A percentile compares a stretch with the other conserved stretches of the same genome.
Conservation (phyloP, 352 stramenopile species). For the Phytophthora chlamydospora region DNA sequence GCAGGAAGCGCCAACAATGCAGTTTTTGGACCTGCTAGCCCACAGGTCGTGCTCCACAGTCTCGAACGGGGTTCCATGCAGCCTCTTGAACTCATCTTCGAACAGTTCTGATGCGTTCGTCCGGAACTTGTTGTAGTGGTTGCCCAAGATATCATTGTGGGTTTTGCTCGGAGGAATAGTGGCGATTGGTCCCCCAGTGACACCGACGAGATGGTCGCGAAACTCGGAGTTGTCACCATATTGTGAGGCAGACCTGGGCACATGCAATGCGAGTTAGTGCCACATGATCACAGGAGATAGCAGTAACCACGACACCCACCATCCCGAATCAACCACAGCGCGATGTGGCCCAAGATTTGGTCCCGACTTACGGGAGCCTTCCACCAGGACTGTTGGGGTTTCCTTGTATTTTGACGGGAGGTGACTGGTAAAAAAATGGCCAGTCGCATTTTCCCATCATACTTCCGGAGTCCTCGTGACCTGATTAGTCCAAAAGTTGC, state of each 20-base stretch:
- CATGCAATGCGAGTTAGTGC: too few species aligned
- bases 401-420: background rate
- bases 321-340: slow-evolving; percentile 9
- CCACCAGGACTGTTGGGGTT: background rate
- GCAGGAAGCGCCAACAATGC: slow-evolving; percentile 6
- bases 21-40: slow-evolving; percentile 4
- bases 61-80: slow-evolving; percentile 3
- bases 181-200: background rate
- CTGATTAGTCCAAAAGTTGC: too few species aligned
- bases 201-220: background rate
- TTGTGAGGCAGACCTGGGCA: slow-evolving; percentile 4
- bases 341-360: slow-evolving; percentile 3
- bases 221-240: slow-evolving; percentile 6
- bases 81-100: background rate
- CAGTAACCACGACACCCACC: background rate
- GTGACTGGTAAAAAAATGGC: too few species aligned
- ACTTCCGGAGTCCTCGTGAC: too few species aligned
- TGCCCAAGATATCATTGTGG: slow-evolving; percentile 9
- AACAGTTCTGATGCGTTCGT: background rate
- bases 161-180: slow-evolving; percentile 2
- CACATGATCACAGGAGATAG: background rate
- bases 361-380: background rate
- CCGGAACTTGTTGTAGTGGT: background rate
- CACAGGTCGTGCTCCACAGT: slow-evolving; percentile 11
- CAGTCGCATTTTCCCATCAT: too few species aligned